A percentile compares a stretch with the other conserved stretches of the same genome.
These are phyloP conservation scores for Colletotrichum falcatum DNA, from an alignment of 2,329 filamentous ascomycete genomes.

Conservation along the genomic window DNA sequence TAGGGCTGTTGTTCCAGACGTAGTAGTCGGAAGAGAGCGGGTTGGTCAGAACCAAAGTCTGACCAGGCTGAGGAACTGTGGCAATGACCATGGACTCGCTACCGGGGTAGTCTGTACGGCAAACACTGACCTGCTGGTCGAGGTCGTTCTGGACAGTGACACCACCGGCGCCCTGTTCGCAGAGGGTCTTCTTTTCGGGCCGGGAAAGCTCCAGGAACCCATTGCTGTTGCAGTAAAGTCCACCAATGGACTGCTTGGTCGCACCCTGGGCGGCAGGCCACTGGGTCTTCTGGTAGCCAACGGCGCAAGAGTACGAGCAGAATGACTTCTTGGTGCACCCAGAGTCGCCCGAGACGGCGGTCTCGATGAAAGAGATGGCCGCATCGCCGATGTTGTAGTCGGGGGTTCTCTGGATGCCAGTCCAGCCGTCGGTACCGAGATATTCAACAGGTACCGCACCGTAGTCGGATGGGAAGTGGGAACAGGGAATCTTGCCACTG, in stretches of 20 bases:
- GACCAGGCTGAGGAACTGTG: conserved; percentile 70
- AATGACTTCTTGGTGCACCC: conserved; percentile 73
- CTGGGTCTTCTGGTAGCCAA: conserved; percentile 91
- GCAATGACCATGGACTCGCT: conserved; percentile 90
- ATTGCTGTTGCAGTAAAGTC: conserved; percentile 79
- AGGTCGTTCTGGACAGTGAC: conserved; percentile 84
- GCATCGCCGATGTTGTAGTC: conserved; percentile 61
- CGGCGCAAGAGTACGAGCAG: conserved; percentile 95
- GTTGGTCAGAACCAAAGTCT: conserved; percentile 76
- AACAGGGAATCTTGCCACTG: conserved; percentile 78
- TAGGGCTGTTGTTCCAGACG: conserved; percentile 77
- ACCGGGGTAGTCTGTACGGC: conserved; percentile 96
- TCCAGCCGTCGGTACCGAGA: conserved; percentile 80
- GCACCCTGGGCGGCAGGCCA: conserved; percentile 84
- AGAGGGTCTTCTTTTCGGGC: conserved; percentile 74
- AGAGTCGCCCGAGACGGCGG: conserved; percentile 67
- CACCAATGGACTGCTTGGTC: conserved; percentile 88
- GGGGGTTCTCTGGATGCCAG: conserved; percentile 77
- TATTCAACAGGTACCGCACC: conserved; percentile 80
- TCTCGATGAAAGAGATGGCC: conserved; percentile 74
- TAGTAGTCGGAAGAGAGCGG: conserved; percentile 81
- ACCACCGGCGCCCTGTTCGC: conserved; percentile 76
- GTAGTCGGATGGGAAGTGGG: conserved; percentile 81
- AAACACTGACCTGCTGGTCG: conserved; percentile 74
- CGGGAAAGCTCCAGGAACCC: conserved; percentile 86